Evolutionary conservation across 2,329 filamentous ascomycete genomes (phyloP), one percentile per base, ranked within the genome.

Genomic region (Didymella lethalis): DNA sequence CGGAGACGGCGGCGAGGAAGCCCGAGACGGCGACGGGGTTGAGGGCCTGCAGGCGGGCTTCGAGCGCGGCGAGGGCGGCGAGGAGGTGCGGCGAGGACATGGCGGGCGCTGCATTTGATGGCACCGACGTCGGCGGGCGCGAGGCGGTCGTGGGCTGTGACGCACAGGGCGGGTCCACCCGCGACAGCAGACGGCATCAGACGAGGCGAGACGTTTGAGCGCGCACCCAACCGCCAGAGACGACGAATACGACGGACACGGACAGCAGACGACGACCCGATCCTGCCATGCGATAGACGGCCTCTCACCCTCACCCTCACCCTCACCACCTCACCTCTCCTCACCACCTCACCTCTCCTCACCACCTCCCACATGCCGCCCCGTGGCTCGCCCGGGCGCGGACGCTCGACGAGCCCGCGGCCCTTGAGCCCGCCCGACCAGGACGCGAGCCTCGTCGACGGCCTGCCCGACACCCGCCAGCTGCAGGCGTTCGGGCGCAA

Each of bases 401-500:
- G 72, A 59, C 52, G 72, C 40, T 72, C 72, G 10, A 71, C 67
- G 25, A 73, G 73, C 64, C 72, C 73, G 32, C 68, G 73, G 38
- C 72, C 74, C 10, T 65, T 58, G 50, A 60, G 43, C n/a, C 58
- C 64, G 18, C 44, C 62, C 32, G 68, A 71, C 25, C 67, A 74
- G 23, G 74, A 75, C 18, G 63, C 66, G 23, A 71, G 72, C 62
- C 60, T 75, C 31, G 65, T 75, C 23, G 73, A 75, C 41, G 66
- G 59, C 26, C 67, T 75, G 31, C 70, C 73, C 41, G 73, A 75
- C 65, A 88, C 92, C 54, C 90, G 92, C 70, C 91, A 95, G 65
- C 82, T 98, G 69, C 93, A 97, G 80, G 91, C 92, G 54, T 97
- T 99, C 79, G 88, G 93, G 67, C 89, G 94, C 74, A 99, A 97